Conservation (phyloP, 2,329 filamentous ascomycete species). For the Neopestalotiopsis clavispora region DNA sequence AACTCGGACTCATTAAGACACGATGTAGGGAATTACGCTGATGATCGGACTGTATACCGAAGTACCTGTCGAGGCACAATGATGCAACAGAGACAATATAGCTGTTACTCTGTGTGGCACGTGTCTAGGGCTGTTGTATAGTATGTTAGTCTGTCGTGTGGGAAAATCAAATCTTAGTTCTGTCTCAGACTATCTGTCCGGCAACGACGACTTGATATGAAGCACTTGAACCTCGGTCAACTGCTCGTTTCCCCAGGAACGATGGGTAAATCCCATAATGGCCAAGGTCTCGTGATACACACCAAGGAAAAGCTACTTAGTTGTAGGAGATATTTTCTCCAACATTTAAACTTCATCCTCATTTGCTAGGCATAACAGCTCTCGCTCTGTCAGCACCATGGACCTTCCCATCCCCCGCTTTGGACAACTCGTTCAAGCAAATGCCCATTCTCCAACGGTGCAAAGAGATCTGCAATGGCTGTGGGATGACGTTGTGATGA, state of each 20-base stretch:
- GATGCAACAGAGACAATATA: too few species aligned
- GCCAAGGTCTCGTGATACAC: not conserved
- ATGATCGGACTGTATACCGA: too few species aligned
- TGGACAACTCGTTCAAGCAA: not conserved
- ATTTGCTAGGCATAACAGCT: not conserved
- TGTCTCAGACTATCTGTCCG: too few species aligned
- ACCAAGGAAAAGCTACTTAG: not conserved
- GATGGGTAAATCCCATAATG: not conserved
- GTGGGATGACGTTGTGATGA: conserved; percentile 9
- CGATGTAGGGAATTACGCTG: too few species aligned
- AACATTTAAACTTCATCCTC: not conserved
- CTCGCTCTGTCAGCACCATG: conserved; percentile 2
- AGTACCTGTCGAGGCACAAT: too few species aligned
- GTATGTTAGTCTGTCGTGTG: too few species aligned
- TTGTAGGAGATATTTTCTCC: not conserved
- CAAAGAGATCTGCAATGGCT: conserved; percentile 10
- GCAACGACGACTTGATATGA: too few species aligned
- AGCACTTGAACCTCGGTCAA: too few species aligned
- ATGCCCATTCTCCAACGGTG: conserved; percentile 4
- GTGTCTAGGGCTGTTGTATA: too few species aligned
- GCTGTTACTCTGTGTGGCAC: too few species aligned
- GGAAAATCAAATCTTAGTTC: too few species aligned
- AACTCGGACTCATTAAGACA: too few species aligned
- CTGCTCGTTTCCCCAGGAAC: not conserved
- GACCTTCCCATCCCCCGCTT: conserved; percentile 5